Base-by-base conservation (phyloP, 73 alveolate species). In the Breviolum minutum region DNA sequence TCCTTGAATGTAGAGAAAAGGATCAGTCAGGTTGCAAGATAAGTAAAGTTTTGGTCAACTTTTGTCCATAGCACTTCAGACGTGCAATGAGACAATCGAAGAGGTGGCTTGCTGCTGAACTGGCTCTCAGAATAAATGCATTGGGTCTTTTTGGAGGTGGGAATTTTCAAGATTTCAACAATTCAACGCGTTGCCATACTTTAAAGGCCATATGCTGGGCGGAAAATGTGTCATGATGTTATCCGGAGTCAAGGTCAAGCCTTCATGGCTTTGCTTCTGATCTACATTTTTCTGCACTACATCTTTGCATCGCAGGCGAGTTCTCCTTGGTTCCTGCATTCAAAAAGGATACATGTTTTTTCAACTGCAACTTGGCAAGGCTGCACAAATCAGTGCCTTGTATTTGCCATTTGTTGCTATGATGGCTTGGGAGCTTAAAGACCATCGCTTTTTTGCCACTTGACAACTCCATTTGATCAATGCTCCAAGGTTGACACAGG, bases 371-470 rank as follows among this genome's bases (percentile, higher is more conserved):
- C 26, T 27, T 60, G 61, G 24, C 8, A n/a, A 93, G 98, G 98
- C 85, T 24, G 98, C 98, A 14, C 98, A 93, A 11, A 64, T 93
- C 83, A 93, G 98, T 27, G 98, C 98, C 13, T 83, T 93, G 70
- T 93, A 93, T 70, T 30, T 77, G 69, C 98, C 98, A 54, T 93
- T 93, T 61, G 85, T 93, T 19, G 98, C 83, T 40, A 93, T 93
- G 98, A 93, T 93, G 98, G 98, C 68, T 66, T 40, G 77, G 81
- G 91, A 5, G 19, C 89, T 30, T n/a, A 16, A 61, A 69, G 40
- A 29, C 54, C 12, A 24, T 6, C 48, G 27, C 17, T 22, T 24
- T 71, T 73, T 16, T 29, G 82, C 40, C 19, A 24, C 54, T 24
- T 20, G 19, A 30, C 81, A 71, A 73, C 40, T 40, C 54, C 54